These are phyloP conservation scores for Zoysia pacifica DNA, from an alignment of 176 grass and related monocot species.

Conservation along the genomic window DNA sequence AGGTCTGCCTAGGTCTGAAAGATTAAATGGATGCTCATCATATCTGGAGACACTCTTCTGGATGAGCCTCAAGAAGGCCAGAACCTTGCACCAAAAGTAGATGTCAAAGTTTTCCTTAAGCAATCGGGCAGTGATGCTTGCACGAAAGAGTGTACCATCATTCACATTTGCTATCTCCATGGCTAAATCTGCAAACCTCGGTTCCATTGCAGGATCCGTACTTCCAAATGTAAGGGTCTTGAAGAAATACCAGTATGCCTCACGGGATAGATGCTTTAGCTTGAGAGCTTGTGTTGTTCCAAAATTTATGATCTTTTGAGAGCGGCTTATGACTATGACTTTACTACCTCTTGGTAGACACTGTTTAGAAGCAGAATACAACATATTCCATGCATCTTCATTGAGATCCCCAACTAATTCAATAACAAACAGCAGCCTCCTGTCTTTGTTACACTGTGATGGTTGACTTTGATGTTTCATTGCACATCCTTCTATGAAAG, in stretches of 20 bases:
- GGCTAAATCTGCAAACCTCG: not conserved
- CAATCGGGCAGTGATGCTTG: not conserved
- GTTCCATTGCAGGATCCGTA: not conserved
- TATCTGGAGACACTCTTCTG: not conserved
- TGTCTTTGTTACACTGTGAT: not conserved
- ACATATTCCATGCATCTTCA: not conserved
- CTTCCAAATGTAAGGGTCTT: not conserved
- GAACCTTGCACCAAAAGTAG: not conserved
- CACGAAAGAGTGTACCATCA: not conserved
- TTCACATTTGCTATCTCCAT: not conserved
- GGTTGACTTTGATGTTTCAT: not conserved
- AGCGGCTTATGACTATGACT: constrained; percentile 3
- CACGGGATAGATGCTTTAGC: not conserved
- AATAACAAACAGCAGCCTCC: not conserved
- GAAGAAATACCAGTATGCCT: not conserved
- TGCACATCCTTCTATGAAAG: not conserved
- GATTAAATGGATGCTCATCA: not conserved
- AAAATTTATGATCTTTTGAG: not conserved
- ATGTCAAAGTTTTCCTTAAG: not conserved
- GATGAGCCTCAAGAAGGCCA: not conserved
- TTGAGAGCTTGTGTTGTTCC: not conserved
- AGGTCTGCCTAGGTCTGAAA: not conserved
- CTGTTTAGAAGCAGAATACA: not conserved
- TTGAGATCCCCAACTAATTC: not conserved
- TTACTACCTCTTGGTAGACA: not conserved